Conservation (phyloP, 345 rosid species). For the Acer yangbiense region DNA sequence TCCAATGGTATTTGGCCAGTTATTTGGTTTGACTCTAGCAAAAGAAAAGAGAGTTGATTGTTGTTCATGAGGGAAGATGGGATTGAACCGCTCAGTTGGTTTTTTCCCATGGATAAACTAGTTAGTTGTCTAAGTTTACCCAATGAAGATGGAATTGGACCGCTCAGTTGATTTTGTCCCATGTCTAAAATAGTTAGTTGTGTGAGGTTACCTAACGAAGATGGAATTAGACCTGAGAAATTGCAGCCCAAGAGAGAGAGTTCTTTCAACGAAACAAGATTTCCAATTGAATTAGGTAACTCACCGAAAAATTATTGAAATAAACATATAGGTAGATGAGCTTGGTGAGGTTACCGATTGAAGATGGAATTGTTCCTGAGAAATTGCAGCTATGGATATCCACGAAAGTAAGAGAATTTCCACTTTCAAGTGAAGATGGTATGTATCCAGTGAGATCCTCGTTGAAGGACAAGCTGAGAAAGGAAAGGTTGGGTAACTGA, state of each 20-base stretch:
- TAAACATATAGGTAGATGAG: neutral
- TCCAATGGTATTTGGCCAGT: neutral
- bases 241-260: neutral
- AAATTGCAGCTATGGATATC: neutral
- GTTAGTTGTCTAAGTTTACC: conserved; percentile 7
- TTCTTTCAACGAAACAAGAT: neutral
- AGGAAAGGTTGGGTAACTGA: conserved; percentile 10
- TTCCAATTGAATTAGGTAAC: conserved; percentile 19
- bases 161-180: neutral
- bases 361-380: neutral
- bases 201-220: conserved; percentile 6
- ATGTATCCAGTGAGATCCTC: neutral
- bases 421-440: neutral
- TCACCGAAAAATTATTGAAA: neutral
- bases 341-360: neutral
- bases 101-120: neutral
- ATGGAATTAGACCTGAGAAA: conserved; percentile 13
- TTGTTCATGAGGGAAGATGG: neutral
- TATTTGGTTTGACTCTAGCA: neutral
- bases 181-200: neutral
- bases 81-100: too few relatives aligned
- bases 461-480: neutral
- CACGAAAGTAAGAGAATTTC: neutral
- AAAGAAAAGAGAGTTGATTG: too few relatives aligned
- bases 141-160: neutral